These are phyloP conservation scores for Potentilla sterilis DNA, from an alignment of 306 rosid species.

Conservation along the genomic window DNA sequence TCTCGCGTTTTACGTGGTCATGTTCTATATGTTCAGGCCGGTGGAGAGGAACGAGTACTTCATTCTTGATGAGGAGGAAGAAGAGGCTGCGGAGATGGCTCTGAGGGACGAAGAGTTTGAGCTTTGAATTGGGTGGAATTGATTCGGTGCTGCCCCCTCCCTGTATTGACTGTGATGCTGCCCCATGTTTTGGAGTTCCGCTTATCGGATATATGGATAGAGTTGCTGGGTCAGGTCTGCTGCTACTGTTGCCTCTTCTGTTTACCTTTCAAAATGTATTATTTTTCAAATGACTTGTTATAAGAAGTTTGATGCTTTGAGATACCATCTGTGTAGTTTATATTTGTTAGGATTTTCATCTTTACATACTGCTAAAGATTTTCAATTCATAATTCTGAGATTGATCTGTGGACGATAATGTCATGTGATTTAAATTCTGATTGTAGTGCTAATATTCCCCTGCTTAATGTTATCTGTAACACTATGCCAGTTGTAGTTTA, in stretches of 20 bases:
- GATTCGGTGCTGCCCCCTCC: slow-evolving; percentile 5
- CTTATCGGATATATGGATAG: slow-evolving; percentile 15
- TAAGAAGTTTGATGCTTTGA: slow-evolving; percentile 27
- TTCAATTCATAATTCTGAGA: slow-evolving; percentile 16
- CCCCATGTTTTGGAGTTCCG: slow-evolving; percentile 17
- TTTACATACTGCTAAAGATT: slow-evolving; percentile 15
- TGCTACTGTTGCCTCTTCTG: slow-evolving; percentile 26
- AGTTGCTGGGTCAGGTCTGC: slow-evolving; percentile 37
- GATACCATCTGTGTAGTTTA: slow-evolving; percentile 33
- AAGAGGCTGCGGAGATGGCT: slow-evolving; percentile 86
- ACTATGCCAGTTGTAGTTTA: neutral
- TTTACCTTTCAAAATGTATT: slow-evolving; percentile 9
- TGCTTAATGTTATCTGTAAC: neutral
- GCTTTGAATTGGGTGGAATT: slow-evolving; percentile 46
- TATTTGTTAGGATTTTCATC: slow-evolving; percentile 17
- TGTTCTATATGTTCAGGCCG: slow-evolving; percentile 96
- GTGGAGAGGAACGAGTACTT: slow-evolving; percentile 84
- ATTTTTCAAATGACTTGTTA: slow-evolving; percentile 24
- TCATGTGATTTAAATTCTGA: slow-evolving; percentile 16
- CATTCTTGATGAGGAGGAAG: slow-evolving; percentile 88
- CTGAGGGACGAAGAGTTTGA: slow-evolving; percentile 81
- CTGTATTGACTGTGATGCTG: slow-evolving; percentile 11
- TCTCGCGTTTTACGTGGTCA: slow-evolving; percentile 63
- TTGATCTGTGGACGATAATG: slow-evolving; percentile 27
- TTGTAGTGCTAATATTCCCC: slow-evolving; percentile 11